Base-by-base conservation (phyloP, 164 flowering plant species). In the Taxillus chinensis region DNA sequence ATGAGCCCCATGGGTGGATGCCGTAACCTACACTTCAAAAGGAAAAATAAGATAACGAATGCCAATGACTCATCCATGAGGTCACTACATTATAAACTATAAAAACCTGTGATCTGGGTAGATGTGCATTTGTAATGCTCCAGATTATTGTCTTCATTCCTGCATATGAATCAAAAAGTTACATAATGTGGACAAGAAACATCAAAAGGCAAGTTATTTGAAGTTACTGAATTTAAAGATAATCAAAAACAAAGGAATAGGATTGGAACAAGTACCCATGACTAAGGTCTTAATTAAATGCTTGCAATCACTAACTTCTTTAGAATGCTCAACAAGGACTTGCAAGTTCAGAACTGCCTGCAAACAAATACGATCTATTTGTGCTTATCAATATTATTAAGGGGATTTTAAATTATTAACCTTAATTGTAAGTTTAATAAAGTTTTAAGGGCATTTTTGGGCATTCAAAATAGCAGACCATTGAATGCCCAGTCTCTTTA, bases 131-230 rank as follows among this genome's bases (percentile, higher is more conserved):
- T 7, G 98, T 89, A 63, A 95, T 91, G 68, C 96, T 95, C 99
- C 99, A 95, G 39, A 91, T 82, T 52, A 95, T 86, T 45, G 99
- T 91, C 75, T 95, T 91, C 99, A 95, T 95, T 75, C 99, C 99
- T 95, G 78, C 66, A 76, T 60, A 57, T 53, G 55, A 4, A 60
- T 41, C 43, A 27, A 48, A 11, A 11, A 2, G 51, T 8, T 48
- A 2, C 12, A 8, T 8, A 48, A 48, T 48, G 51, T 11, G 13
- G 27, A 27, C 27, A 27, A 27, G 27, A 27, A 27, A 27, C 27
- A 27, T 27, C 1, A 27, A 27, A 27, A 27, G 27, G 27, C 27
- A 27, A 27, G 27, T 27, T 27, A 27, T 27, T 27, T 27, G 27
- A 27, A 27, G 27, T 27, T 27, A 27, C 27, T 27, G 27, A 27